phyloP scores from a whole-genome alignment of 345 rosid species.

The Anastatica hierochuntica region DNA sequence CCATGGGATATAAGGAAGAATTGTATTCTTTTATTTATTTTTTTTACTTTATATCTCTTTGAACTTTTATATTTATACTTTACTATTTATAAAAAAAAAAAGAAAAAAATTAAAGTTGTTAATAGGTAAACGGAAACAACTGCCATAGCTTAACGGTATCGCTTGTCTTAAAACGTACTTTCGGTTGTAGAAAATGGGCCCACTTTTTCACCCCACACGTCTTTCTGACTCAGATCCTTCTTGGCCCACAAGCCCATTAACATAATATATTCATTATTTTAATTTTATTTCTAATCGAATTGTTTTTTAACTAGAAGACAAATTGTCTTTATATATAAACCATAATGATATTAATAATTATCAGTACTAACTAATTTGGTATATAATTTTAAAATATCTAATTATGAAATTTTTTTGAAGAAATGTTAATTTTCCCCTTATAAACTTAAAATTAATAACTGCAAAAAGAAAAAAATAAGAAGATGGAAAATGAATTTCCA shows the following conservation, averaged over 20 bases:
- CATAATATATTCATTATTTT: too few relatives aligned
- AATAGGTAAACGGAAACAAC: constrained; percentile 25
- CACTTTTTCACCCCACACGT: constrained; percentile 15
- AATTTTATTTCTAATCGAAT: background rate
- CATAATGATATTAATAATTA: background rate
- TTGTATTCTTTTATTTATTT: constrained; percentile 2
- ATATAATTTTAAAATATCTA: background rate
- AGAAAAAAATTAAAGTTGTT: background rate
- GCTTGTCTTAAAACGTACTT: constrained; percentile 18
- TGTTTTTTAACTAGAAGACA: background rate
- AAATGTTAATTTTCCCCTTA: background rate
- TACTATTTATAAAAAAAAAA: background rate
- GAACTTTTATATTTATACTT: background rate
- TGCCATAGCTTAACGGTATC: constrained; percentile 25
- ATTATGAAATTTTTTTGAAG: background rate
- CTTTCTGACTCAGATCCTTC: constrained; percentile 20
- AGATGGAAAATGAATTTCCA: constrained; percentile 14
- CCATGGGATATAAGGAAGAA: background rate
- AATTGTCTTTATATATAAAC: background rate
- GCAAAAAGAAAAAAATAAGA: background rate
- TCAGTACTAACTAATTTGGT: too few relatives aligned
- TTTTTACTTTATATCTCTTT: background rate
- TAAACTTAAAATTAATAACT: background rate
- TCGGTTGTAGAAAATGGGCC: constrained; percentile 27
- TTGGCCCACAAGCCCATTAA: constrained; percentile 22